These are phyloP conservation scores for Solanum tarijense DNA, from an alignment of 257 asterid genomes.

Conservation along the genomic window DNA sequence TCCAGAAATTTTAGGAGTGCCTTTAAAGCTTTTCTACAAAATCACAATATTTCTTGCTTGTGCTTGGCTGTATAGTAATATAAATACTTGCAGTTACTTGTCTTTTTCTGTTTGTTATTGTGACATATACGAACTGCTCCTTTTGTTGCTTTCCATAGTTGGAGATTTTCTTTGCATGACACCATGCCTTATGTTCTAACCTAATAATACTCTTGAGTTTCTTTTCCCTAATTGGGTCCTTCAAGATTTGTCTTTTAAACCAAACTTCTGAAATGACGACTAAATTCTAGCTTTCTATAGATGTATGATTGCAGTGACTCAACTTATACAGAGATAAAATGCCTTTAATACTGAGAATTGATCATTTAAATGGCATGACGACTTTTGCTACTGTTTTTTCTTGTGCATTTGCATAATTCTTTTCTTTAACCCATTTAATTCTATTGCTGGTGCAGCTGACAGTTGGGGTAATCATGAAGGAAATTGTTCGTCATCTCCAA, in stretches of 20 bases:
- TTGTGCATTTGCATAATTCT: background rate
- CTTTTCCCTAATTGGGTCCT: background rate
- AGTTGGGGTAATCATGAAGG: slow-evolving; percentile 72
- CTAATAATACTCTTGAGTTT: background rate
- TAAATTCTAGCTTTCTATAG: background rate
- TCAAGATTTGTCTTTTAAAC: background rate
- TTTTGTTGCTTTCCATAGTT: background rate
- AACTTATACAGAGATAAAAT: background rate
- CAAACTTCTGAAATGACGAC: background rate
- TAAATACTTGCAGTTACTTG: background rate
- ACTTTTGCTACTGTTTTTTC: background rate
- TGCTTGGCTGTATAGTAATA: background rate
- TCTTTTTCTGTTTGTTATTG: background rate
- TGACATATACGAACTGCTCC: background rate
- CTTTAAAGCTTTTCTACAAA: background rate
- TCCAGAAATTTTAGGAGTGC: background rate
- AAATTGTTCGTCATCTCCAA: slow-evolving; percentile 50
- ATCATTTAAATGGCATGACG: background rate
- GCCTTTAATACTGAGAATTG: background rate
- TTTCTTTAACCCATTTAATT: slow-evolving; percentile 1
- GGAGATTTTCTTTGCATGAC: background rate
- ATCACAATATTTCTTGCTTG: background rate
- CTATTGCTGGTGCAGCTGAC: slow-evolving; percentile 40
- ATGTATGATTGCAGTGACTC: background rate
- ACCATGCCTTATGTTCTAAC: background rate